These are phyloP conservation scores for Colletotrichum sp. DNA, from an alignment of 2,329 filamentous ascomycete genomes.

Conservation along the genomic window DNA sequence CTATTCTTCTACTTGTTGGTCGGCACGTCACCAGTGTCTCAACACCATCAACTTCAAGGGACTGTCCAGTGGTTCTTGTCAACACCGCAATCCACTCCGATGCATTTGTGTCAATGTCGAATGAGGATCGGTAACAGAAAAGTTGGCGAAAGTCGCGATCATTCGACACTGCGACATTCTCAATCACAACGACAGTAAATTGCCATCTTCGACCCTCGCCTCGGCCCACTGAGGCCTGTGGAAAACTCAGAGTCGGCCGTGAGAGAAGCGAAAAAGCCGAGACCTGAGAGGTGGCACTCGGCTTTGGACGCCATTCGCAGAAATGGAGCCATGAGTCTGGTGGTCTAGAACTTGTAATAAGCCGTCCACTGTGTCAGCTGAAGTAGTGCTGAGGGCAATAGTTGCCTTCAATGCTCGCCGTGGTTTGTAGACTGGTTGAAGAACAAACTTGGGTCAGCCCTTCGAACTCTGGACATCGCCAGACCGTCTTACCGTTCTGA, in stretches of 20 bases:
- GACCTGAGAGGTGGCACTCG: not conserved
- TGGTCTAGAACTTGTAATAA: not conserved
- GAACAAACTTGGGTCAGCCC: not conserved
- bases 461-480: not conserved
- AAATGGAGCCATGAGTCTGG: not conserved
- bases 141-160: not conserved
- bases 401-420: not conserved
- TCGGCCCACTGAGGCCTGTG: not conserved
- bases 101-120: not conserved
- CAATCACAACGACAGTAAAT: not conserved
- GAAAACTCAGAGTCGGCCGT: not conserved
- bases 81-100: not conserved
- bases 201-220: not conserved
- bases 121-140: not conserved
- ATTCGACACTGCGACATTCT: not conserved
- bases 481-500: not conserved
- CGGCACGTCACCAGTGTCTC: not conserved
- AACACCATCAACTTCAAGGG: not conserved
- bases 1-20: not conserved
- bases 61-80: not conserved
- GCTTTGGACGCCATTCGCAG: not conserved
- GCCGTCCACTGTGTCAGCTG: not conserved
- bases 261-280: not conserved
- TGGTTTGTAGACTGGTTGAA: not conserved
- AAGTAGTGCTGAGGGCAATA: not conserved